phyloP scores from a whole-genome alignment of 768 basidiomycete genomes.

The Phylloporus scabripes region DNA sequence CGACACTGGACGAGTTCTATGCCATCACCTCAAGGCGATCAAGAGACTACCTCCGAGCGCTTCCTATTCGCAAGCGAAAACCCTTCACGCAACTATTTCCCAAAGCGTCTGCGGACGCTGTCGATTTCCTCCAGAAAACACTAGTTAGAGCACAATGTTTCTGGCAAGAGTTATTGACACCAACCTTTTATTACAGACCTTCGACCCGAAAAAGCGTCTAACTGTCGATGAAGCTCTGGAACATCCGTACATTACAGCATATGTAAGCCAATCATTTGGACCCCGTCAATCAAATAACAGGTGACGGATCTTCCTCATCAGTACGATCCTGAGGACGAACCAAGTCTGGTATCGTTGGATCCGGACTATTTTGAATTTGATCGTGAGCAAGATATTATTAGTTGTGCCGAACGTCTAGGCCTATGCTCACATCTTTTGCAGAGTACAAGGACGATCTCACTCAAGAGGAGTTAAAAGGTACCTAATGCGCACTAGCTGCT shows the following conservation, averaged over 20 bases:
- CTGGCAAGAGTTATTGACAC: slow-evolving; percentile 18
- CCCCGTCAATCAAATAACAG: neutral
- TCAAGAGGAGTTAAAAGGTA: slow-evolving; percentile 67
- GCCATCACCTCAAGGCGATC: slow-evolving; percentile 81
- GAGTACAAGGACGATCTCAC: slow-evolving; percentile 71
- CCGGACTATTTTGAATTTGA: slow-evolving; percentile 91
- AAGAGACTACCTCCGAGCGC: slow-evolving; percentile 80
- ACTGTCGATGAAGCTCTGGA: slow-evolving; percentile 77
- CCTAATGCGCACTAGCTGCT: neutral
- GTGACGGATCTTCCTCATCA: slow-evolving; percentile 23
- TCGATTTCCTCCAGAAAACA: slow-evolving; percentile 69
- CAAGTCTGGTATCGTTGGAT: slow-evolving; percentile 70
- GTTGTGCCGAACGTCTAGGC: neutral
- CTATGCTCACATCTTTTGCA: slow-evolving; percentile 22
- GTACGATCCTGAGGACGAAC: slow-evolving; percentile 91
- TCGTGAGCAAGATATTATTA: slow-evolving; percentile 37
- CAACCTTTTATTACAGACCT: slow-evolving; percentile 46
- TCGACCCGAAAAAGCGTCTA: slow-evolving; percentile 82
- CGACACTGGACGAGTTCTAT: slow-evolving; percentile 86
- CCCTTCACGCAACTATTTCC: slow-evolving; percentile 73
- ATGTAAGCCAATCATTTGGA: slow-evolving; percentile 42
- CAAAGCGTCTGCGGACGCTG: slow-evolving; percentile 63
- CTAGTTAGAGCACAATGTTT: slow-evolving; percentile 38
- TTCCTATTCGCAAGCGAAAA: slow-evolving; percentile 75
- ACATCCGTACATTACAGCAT: slow-evolving; percentile 78